Evolutionary conservation across 768 basidiomycete species (phyloP), one percentile per base, ranked within the genome.

Genomic region (Glaciozyma martinii): DNA sequence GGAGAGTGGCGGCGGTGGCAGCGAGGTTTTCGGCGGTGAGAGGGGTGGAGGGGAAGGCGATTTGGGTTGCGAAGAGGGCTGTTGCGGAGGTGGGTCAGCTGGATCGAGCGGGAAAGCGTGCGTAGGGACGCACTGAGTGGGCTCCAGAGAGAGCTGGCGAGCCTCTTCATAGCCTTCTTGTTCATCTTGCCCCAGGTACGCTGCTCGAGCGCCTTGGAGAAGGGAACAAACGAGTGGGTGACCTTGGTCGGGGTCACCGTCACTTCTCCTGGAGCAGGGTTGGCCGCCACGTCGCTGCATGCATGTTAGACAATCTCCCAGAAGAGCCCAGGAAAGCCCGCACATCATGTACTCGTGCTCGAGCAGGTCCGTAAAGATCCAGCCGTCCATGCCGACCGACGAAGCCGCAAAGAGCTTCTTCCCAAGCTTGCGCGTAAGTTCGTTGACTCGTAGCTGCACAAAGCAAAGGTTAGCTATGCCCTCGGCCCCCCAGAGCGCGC

Each of bases 401-500:
- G 89, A 89, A 1, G 92, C 92, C n/a, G 86, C 84, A 72, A 95
- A 97, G 75, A 98, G 86, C 9, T 89, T 86, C 67, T 86, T 90
- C 50, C 80, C 78, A 56, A 82, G 79, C 62, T 82, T 81, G 65
- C 92, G 81, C 75, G 91, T 90, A n/a, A 84, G 80, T 59, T 83
- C 82, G 75, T 97, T 93, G 60, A 93, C 97, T 40, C 74, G 74
- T 59, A 74, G 72, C 49, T 77, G 73, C 27, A 60, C 56, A 57
- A 61, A 54, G 25, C 7, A 3, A 13, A 21, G 5, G 29, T n/a
- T n/a, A 56, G 37, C n/a, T 40, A 29, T n/a, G 56, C 29, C 18
- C 30, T 27, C 12, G 2, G 8, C 13, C 46, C 27, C 21, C 43
- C 27, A 27, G 27, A 46, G 43, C 5, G 18, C 16, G 19, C 13